phyloP scores from a whole-genome alignment of 805 yeast species.

The Saitoella complicata region DNA sequence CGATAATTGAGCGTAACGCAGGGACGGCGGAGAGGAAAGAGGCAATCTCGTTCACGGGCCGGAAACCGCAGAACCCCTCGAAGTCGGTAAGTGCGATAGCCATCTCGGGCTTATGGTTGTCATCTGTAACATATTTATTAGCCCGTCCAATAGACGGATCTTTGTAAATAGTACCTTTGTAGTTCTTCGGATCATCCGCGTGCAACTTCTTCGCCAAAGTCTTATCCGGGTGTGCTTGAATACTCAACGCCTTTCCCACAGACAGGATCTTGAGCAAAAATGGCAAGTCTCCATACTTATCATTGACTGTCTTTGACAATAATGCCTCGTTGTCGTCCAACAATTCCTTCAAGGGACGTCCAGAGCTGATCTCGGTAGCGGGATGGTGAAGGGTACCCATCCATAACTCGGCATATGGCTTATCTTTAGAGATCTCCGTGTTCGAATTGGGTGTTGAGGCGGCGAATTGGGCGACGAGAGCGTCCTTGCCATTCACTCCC shows the following conservation, averaged over 20 bases:
- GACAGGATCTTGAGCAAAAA: slow-evolving; percentile 88
- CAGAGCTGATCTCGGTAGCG: slow-evolving; percentile 37
- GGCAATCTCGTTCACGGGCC: slow-evolving; percentile 69
- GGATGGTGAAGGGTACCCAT: slow-evolving; percentile 84
- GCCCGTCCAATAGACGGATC: not conserved
- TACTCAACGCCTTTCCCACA: slow-evolving; percentile 79
- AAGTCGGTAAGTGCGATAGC: slow-evolving; percentile 91
- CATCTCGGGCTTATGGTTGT: slow-evolving; percentile 99
- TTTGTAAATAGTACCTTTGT: slow-evolving; percentile 26
- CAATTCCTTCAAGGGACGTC: slow-evolving; percentile 48
- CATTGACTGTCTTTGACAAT: slow-evolving; percentile 42
- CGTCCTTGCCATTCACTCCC: slow-evolving; percentile 59
- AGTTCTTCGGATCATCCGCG: slow-evolving; percentile 72
- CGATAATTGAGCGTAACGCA: slow-evolving; percentile 58
- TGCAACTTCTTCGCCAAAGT: slow-evolving; percentile 60
- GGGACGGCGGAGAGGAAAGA: slow-evolving; percentile 54
- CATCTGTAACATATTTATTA: slow-evolving; percentile 37
- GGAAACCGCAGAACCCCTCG: slow-evolving; percentile 96
- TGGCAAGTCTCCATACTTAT: slow-evolving; percentile 68
- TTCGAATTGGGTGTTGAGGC: slow-evolving; percentile 44
- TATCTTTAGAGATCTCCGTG: slow-evolving; percentile 39
- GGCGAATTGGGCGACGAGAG: slow-evolving; percentile 84
- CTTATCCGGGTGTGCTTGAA: slow-evolving; percentile 98
- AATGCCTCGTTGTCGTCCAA: slow-evolving; percentile 42
- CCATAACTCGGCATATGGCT: slow-evolving; percentile 97